phyloP scores from a whole-genome alignment of 352 stramenopile species.

The Phytophthora palmivora region DNA sequence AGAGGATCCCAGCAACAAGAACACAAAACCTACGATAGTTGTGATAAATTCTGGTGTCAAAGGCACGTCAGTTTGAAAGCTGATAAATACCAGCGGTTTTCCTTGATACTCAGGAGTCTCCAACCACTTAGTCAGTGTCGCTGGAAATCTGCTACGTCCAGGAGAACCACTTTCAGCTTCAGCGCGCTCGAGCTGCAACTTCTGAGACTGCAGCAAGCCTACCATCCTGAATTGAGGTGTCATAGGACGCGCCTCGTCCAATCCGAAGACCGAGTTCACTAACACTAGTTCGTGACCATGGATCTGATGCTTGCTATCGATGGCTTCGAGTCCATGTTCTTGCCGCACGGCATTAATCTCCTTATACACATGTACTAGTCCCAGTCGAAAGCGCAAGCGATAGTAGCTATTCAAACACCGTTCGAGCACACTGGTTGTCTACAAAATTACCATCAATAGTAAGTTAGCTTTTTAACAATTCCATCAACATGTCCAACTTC shows the following conservation, averaged over 20 bases:
- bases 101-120: constrained; percentile 27
- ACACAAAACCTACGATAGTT: constrained; percentile 48
- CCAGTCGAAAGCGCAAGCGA: constrained; percentile 75
- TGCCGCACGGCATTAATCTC: constrained; percentile 67
- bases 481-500: constrained; percentile 4
- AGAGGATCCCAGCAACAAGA: constrained; percentile 2
- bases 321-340: constrained; percentile 55
- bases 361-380: constrained; percentile 65
- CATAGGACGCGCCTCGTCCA: constrained; percentile 81
- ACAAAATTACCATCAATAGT: constrained; percentile 12
- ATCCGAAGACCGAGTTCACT: constrained; percentile 83
- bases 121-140: constrained; percentile 48
- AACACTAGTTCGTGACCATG: constrained; percentile 73
- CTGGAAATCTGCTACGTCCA: constrained; percentile 41
- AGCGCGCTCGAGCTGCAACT: constrained; percentile 32
- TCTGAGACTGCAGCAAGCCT: constrained; percentile 55
- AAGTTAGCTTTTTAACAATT: constrained; percentile 2
- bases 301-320: constrained; percentile 63
- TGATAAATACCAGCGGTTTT: constrained; percentile 66
- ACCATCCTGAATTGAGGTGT: constrained; percentile 83
- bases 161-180: constrained; percentile 17
- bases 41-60: constrained; percentile 64
- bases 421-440: constrained; percentile 78
- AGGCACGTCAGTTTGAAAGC: constrained; percentile 54
- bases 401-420: constrained; percentile 84